Evolutionary conservation across 2,329 filamentous ascomycete species (phyloP), one percentile per base, ranked within the genome.

Genomic region (Fusarium sp.): DNA sequence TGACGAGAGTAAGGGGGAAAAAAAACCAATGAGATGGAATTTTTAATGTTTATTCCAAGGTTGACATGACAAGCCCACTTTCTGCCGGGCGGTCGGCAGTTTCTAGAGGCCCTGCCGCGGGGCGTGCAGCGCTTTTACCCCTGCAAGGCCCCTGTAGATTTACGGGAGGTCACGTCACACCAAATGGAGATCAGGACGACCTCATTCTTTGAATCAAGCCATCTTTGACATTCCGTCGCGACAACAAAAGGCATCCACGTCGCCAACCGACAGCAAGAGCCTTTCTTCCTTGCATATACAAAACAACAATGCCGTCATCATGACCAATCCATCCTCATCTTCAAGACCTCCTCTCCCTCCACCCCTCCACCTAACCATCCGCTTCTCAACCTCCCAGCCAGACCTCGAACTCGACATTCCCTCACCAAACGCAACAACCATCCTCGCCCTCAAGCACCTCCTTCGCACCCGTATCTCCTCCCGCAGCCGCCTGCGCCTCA

Each of bases 351-450:
- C 73, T 65, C 67, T 78, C 57, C 76, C 75, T 62, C 80, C 82
- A 22, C 87, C 87, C 36, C 87, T 98, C 65, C 91, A 93, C 78
- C 87, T 98, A 53, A 96, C 94, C 40, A 92, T 98, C 81, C 95
- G 96, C 82, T 98, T 99, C 88, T 94, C 94, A 62, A 92, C 92
- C 69, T 92, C 94, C 1, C 89, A 96, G 66, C 92, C 94, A 17
- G 96, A 98, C 81, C 89, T 98, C 42, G 89, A 92, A 44, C 89
- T 98, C 69, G 91, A 94, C 78, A 90, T 98, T 78, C 82, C 90
- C 57, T 84, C 87, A 7, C 94, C 95, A 0, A 82, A 87, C 56
- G 86, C 87, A 35, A 95, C 92, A 12, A 94, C 94, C 46, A 90
- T 94, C 62, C 89, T 94, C 64, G 90, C 92, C 2, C 88, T 98